phyloP scores from a whole-genome alignment of 116 monocot genomes.

The Phalaenopsis hybrid region DNA sequence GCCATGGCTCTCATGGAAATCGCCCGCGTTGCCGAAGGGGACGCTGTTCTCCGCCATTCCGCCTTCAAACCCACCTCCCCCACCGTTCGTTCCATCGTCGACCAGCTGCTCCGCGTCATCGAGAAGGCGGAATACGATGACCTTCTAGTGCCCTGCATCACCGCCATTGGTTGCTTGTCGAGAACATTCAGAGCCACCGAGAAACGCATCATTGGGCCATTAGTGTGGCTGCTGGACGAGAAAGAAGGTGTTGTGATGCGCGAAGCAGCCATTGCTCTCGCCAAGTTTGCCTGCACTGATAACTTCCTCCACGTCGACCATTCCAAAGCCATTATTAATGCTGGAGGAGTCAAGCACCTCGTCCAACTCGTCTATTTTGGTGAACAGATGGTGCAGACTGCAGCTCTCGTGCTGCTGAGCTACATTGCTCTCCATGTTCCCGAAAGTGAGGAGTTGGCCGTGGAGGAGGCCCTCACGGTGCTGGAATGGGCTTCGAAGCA shows the following conservation, averaged over 20 bases:
- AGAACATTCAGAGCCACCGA: conserved; percentile 85
- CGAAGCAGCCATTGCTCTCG: conserved; percentile 55
- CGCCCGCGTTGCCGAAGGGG: conserved; percentile 55
- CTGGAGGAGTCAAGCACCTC: conserved; percentile 66
- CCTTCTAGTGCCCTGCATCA: conserved; percentile 69
- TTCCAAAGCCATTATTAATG: conserved; percentile 63
- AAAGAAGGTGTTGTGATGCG: conserved; percentile 41
- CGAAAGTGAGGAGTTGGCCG: conserved; percentile 57
- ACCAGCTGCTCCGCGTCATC: conserved; percentile 65
- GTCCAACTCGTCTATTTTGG: conserved; percentile 84
- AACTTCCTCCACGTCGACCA: conserved; percentile 74
- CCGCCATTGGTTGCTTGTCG: conserved; percentile 70
- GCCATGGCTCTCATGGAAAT: conserved; percentile 90
- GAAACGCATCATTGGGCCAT: conserved; percentile 69
- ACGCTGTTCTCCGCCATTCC: conserved; percentile 62
- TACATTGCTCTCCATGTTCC: conserved; percentile 66
- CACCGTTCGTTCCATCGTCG: conserved; percentile 69
- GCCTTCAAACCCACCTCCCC: conserved; percentile 90
- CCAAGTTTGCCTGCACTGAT: conserved; percentile 74
- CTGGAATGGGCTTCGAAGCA: conserved; percentile 79
- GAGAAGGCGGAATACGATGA: conserved; percentile 53
- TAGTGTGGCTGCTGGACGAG: conserved; percentile 73
- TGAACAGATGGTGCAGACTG: conserved; percentile 42
- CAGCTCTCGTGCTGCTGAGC: conserved; percentile 56
- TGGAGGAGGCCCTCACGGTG: conserved; percentile 49